Evolutionary conservation across 2,329 filamentous ascomycete genomes (phyloP).

Genomic region (Cladosporium sp.): DNA sequence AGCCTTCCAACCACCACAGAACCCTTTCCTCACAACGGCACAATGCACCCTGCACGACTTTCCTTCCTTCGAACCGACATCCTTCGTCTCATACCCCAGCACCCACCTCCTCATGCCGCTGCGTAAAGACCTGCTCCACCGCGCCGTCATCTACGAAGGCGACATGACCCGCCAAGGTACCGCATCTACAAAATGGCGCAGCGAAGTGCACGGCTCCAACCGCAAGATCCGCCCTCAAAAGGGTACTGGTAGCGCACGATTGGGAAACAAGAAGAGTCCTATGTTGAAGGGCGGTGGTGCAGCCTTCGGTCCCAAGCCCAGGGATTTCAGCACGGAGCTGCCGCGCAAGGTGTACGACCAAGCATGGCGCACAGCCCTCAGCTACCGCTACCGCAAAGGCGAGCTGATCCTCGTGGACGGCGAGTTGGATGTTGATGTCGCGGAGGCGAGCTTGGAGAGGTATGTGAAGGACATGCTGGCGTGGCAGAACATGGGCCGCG

Average conservation of each 20-base stretch:
- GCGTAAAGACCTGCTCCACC: conserved; percentile 85
- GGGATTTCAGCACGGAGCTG: conserved; percentile 82
- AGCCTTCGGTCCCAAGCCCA: conserved; percentile 80
- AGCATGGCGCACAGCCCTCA: conserved; percentile 90
- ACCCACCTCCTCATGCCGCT: conserved; percentile 84
- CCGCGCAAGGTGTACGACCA: conserved; percentile 90
- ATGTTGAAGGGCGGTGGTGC: conserved; percentile 82
- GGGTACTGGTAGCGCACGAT: conserved; percentile 73
- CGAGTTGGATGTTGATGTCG: conserved; percentile 62
- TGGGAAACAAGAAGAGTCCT: conserved; percentile 77
- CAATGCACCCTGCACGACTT: conserved; percentile 86
- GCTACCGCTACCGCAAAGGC: conserved; percentile 81
- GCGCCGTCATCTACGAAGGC: conserved; percentile 87
- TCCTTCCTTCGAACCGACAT: conserved; percentile 77
- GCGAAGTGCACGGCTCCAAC: conserved; percentile 77
- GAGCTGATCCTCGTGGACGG: conserved; percentile 84
- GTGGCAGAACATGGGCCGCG: conserved; percentile 64
- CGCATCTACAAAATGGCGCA: conserved; percentile 74
- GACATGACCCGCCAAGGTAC: conserved; percentile 84
- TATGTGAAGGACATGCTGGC: conserved; percentile 66
- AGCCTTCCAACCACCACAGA: conserved; percentile 22
- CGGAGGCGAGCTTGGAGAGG: conserved; percentile 37
- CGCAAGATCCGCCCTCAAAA: conserved; percentile 84
- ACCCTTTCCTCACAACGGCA: conserved; percentile 57
- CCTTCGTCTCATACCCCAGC: conserved; percentile 71